Base-by-base conservation (phyloP, 148 eudicot species). In the Camellia japonica region DNA sequence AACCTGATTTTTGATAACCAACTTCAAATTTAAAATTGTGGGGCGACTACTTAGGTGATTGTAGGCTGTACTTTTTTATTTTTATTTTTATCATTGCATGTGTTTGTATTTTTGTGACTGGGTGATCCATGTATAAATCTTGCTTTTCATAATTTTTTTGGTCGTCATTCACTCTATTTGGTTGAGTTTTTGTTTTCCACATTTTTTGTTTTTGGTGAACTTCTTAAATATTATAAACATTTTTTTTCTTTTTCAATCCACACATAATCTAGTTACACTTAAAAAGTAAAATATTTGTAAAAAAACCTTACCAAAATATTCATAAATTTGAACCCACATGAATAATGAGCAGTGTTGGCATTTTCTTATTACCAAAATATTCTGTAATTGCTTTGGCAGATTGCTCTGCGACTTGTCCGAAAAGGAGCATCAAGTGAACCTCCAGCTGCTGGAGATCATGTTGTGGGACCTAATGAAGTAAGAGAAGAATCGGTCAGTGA, bases 381-480 rank as follows among this genome's bases (percentile, higher is more conserved):
- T 10, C 67, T n/a, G 66, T 19, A 66, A 55, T 30, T 83, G 54
- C 41, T 20, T 86, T 74, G 73, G 73, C 93, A 95, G 99, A 93
- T 96, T 87, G 99, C 99, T 80, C 80, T 96, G 66, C 84, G 88
- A 82, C 98, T 96, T 87, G 99, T 96, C 52, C 85, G 98, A 41
- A 83, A 84, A 77, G 91, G 91, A 82, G 89, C 85, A 71, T 46
- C 74, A 46, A 71, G 60, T 60, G 93, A 87, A 42, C 84, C 82
- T 71, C 38, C 78, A 42, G 64, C 67, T 77, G 65, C 82, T 59
- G 77, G 65, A 18, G 78, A 62, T 14, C 78, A 85, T 23, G 49
- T 58, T 16, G 71, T 78, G 80, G 90, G 70, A 78, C 61, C 83
- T 60, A 80, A 58, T 49, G 84, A 78, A 23, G 69, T 70, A 6